Conservation (phyloP, 2,329 filamentous ascomycete genomes). For the Leptosphaerulina australis region DNA sequence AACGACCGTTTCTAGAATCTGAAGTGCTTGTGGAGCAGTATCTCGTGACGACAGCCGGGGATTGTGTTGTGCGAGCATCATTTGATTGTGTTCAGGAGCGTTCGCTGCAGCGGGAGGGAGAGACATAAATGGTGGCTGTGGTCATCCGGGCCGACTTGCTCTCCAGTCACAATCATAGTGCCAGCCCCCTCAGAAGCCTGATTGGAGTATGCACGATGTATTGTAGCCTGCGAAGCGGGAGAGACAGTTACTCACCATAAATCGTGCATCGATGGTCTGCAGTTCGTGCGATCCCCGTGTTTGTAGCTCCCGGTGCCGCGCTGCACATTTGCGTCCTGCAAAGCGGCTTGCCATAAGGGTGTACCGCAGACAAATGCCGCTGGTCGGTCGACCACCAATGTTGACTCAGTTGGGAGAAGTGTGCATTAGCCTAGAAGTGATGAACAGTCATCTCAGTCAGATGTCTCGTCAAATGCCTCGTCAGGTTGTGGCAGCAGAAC, state of each 20-base stretch:
- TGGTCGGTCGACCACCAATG: constrained; percentile 13
- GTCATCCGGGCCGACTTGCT: constrained; percentile 21
- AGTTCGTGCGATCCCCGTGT: constrained; percentile 22
- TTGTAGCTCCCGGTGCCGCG: constrained; percentile 29
- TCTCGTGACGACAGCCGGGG: background rate
- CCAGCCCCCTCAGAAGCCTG: background rate
- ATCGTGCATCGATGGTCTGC: constrained; percentile 19
- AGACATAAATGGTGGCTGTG: background rate
- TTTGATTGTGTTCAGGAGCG: background rate
- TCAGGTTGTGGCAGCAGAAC: constrained; percentile 12
- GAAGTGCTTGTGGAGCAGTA: constrained; percentile 10
- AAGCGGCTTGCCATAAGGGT: constrained; percentile 21
- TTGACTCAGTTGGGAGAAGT: constrained; percentile 6
- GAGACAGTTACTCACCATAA: background rate
- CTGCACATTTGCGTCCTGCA: constrained; percentile 22
- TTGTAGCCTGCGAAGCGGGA: constrained; percentile 11
- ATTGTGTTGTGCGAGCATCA: background rate
- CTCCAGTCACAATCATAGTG: constrained; percentile 11
- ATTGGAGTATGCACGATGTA: constrained; percentile 18
- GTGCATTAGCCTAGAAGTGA: constrained; percentile 22
- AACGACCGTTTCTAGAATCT: constrained; percentile 5
- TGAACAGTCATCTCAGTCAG: constrained; percentile 10
- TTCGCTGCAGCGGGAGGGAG: background rate
- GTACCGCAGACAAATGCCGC: constrained; percentile 22
- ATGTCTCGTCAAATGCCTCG: constrained; percentile 4